Conservation (phyloP, 192 early-diverging fungal species). For the Coemansia sp. region DNA sequence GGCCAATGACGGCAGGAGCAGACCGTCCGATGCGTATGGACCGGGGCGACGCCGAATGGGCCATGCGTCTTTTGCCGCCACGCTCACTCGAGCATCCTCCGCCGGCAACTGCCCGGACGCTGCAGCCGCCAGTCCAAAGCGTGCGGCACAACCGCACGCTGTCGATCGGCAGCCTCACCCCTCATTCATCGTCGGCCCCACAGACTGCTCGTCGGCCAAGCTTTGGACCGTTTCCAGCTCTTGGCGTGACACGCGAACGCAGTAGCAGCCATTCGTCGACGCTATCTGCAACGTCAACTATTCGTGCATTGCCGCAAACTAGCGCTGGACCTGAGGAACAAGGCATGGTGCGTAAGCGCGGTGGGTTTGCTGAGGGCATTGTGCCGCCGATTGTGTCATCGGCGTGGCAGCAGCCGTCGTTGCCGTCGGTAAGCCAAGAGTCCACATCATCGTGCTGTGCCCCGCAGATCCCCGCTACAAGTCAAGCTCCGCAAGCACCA, state of each 20-base stretch:
- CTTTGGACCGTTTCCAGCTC: conserved; percentile 3
- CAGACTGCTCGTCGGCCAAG: neutral
- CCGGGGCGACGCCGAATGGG: conserved; percentile 22
- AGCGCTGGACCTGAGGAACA: neutral
- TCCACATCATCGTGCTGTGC: too few species aligned
- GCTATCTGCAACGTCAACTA: neutral
- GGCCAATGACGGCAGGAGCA: neutral
- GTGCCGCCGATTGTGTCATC: conserved; percentile 9
- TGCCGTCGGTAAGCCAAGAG: neutral
- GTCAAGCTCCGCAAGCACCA: too few species aligned
- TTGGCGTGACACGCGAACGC: neutral
- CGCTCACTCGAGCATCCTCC: neutral
- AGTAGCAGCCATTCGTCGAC: conserved; percentile 6
- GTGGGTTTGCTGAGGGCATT: conserved; percentile 12
- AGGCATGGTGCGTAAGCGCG: neutral
- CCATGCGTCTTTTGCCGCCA: conserved; percentile 27
- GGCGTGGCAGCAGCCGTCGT: conserved; percentile 1
- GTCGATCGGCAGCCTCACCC: neutral
- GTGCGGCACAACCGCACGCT: neutral
- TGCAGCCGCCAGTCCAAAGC: too few species aligned
- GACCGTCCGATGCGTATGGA: neutral
- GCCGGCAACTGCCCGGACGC: neutral
- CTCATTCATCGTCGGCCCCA: neutral
- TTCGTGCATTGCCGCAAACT: neutral
- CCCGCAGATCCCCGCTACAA: too few species aligned